These are phyloP conservation scores for Arxiozyma telluris DNA, from an alignment of 1,139 yeast species.

Conservation along the genomic window DNA sequence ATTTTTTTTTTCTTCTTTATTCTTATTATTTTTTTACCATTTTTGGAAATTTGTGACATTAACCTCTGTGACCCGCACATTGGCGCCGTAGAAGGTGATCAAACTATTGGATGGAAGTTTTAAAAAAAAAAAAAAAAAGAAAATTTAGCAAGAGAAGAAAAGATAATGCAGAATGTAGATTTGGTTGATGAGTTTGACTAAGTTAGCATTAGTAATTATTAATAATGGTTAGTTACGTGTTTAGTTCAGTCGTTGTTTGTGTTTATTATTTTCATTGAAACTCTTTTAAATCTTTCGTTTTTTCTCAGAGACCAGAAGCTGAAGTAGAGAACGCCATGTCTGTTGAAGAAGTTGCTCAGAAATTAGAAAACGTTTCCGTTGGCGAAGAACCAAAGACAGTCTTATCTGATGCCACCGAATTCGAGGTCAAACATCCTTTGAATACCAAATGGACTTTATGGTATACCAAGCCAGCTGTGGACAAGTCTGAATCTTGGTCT, in stretches of 20 bases:
- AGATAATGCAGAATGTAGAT: not conserved
- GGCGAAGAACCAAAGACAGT: constrained; percentile 23
- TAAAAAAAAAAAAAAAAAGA: not conserved
- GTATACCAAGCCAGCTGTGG: constrained; percentile 91
- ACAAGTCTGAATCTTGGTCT: constrained; percentile 79
- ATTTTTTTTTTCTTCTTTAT: no score
- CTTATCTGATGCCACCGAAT: constrained; percentile 26
- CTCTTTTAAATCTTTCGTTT: no score
- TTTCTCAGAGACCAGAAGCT: not conserved
- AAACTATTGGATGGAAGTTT: not conserved
- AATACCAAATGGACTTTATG: constrained; percentile 93
- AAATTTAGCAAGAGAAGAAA: not conserved
- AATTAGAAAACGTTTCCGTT: constrained; percentile 25
- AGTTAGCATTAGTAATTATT: not conserved
- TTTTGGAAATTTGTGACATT: not conserved
- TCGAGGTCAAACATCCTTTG: constrained; percentile 64
- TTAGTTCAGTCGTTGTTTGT: not conserved
- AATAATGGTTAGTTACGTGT: not conserved
- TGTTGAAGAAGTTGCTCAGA: constrained; percentile 31
- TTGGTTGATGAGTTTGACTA: not conserved
- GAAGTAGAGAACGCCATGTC: constrained; percentile 19
- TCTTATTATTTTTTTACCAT: no score
- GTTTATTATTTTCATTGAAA: no score
- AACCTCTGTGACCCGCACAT: not conserved
- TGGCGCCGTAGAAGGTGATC: not conserved